These are phyloP conservation scores for Ceratobasidium sp. DNA, from an alignment of 1,284 basidiomycete species.

Conservation along the genomic window DNA sequence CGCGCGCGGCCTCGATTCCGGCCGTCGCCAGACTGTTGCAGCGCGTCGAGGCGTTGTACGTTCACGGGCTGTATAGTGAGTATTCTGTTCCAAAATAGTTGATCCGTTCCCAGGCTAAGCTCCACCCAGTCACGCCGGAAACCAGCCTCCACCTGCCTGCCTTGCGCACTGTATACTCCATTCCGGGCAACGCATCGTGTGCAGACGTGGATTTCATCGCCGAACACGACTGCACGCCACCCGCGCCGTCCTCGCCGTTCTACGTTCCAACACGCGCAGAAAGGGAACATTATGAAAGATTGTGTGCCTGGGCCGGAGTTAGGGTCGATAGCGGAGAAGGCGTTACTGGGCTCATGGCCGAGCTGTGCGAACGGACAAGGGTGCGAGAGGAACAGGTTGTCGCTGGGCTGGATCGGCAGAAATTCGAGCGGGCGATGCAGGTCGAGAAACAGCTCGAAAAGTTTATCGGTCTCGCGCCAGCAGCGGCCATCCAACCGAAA, in stretches of 20 bases:
- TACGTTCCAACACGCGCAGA: constrained; percentile 32
- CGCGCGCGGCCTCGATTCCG: constrained; percentile 4
- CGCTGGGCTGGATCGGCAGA: not conserved
- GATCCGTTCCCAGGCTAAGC: not conserved
- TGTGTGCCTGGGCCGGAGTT: constrained; percentile 35
- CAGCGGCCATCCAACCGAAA: not conserved
- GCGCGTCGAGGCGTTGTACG: constrained; percentile 39
- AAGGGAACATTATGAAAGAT: constrained; percentile 19
- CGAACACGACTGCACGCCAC: constrained; percentile 38
- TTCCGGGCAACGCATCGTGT: constrained; percentile 40
- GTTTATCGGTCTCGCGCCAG: constrained; percentile 17
- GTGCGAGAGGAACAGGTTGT: not conserved
- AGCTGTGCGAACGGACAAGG: not conserved
- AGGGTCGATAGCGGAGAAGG: not conserved
- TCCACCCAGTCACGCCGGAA: constrained; percentile 24
- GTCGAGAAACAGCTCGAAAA: constrained; percentile 10
- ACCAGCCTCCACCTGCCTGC: constrained; percentile 24
- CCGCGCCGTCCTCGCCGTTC: constrained; percentile 19
- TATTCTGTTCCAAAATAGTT: not conserved
- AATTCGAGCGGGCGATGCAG: constrained; percentile 11
- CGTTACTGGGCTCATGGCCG: not conserved
- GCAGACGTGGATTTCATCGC: constrained; percentile 36
- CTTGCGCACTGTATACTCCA: constrained; percentile 27
- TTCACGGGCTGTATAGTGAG: constrained; percentile 37
- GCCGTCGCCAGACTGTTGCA: constrained; percentile 4